Evolutionary conservation across 495 filamentous ascomycete species (phyloP).

Genomic region (Aspergillus homomorphus): DNA sequence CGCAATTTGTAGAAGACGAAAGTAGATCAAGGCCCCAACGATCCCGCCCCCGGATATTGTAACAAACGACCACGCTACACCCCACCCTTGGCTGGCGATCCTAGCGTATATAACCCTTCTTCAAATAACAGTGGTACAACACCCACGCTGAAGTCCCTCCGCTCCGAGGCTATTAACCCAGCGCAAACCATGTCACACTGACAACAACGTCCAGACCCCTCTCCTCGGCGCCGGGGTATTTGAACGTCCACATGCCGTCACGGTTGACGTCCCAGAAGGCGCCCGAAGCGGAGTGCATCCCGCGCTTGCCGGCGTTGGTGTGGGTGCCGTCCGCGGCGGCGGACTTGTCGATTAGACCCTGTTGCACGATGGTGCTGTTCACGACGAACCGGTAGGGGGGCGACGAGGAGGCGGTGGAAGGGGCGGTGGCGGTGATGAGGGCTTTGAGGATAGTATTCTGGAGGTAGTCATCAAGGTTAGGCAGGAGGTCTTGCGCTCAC

Average conservation of each 20-base stretch:
- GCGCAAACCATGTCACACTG: conserved; percentile 81
- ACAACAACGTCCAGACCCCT: conserved; percentile 91
- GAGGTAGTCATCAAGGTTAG: neutral
- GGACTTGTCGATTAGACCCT: conserved; percentile 51
- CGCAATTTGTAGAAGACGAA: neutral
- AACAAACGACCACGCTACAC: neutral
- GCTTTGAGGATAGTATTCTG: conserved; percentile 84
- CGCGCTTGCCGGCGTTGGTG: conserved; percentile 69
- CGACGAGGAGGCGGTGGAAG: conserved; percentile 43
- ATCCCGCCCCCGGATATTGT: neutral
- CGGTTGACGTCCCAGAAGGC: conserved; percentile 97
- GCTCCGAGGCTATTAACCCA: conserved; percentile 27
- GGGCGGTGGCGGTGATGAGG: conserved; percentile 78
- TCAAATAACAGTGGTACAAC: neutral
- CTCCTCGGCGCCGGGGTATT: conserved; percentile 79
- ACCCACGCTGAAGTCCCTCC: neutral
- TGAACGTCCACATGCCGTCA: conserved; percentile 97
- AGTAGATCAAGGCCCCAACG: neutral
- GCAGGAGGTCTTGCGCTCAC: neutral
- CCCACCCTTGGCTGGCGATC: neutral
- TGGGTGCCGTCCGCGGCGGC: conserved; percentile 35
- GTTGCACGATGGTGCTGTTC: conserved; percentile 97
- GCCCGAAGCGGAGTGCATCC: conserved; percentile 93
- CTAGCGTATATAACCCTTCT: neutral
- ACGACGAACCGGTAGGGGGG: conserved; percentile 82